phyloP scores from a whole-genome alignment of 768 basidiomycete species.

The Serendipita sp. region DNA sequence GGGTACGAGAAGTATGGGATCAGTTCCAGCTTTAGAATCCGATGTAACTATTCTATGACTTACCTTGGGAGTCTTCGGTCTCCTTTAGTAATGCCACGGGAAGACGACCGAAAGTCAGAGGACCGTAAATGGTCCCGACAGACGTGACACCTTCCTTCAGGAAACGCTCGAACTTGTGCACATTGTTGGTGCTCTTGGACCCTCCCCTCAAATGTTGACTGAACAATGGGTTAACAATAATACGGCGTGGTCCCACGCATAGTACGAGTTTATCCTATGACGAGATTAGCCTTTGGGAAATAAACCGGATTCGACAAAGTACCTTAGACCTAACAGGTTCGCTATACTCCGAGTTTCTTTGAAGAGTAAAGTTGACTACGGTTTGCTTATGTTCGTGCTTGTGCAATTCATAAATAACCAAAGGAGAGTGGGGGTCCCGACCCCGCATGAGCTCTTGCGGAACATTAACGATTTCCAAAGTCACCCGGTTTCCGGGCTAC shows the following conservation, averaged over 20 bases:
- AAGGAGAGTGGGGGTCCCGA: slow-evolving; percentile 25
- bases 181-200: slow-evolving; percentile 85
- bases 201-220: slow-evolving; percentile 86
- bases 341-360: slow-evolving; percentile 87
- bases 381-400: slow-evolving; percentile 96
- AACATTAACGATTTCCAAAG: slow-evolving; percentile 58
- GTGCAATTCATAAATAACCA: slow-evolving; percentile 65
- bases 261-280: slow-evolving; percentile 74
- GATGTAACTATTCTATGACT: slow-evolving; percentile 12
- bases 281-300: too few relatives aligned
- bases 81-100: slow-evolving; percentile 66
- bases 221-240: slow-evolving; percentile 75
- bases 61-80: slow-evolving; percentile 50
- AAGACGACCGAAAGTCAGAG: slow-evolving; percentile 73
- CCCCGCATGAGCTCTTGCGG: slow-evolving; percentile 40
- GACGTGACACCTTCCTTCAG: slow-evolving; percentile 65
- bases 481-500: slow-evolving; percentile 72
- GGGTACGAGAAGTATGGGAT: not conserved
- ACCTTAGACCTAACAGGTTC: slow-evolving; percentile 87
- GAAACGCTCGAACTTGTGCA: slow-evolving; percentile 91
- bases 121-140: slow-evolving; percentile 81
- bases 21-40: slow-evolving; percentile 2
- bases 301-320: slow-evolving; percentile 5
- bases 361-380: slow-evolving; percentile 81
- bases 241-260: slow-evolving; percentile 75